phyloP scores from a whole-genome alignment of 208 protist genomes.

The Leishmania martiniquensis region DNA sequence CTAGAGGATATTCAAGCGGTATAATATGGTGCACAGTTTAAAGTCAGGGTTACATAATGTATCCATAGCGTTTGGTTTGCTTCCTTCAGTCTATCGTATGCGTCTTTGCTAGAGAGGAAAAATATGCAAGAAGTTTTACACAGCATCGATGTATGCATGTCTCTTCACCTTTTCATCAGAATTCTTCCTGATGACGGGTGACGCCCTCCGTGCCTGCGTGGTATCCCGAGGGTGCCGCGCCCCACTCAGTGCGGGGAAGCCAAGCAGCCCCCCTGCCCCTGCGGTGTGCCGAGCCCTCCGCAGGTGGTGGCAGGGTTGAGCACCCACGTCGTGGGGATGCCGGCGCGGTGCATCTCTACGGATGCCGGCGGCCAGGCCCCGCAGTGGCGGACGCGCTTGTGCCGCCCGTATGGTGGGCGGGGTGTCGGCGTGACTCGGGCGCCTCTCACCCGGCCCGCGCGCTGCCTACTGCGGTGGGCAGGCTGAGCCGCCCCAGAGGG shows the following conservation, averaged over 20 bases:
- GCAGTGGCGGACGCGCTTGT: neutral
- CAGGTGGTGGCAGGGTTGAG: neutral
- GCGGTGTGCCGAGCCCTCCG: neutral
- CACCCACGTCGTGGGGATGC: neutral
- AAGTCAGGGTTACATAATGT: neutral
- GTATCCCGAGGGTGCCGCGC: neutral
- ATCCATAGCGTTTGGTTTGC: neutral
- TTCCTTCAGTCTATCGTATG: neutral
- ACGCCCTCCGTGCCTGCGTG: neutral
- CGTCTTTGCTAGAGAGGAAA: neutral
- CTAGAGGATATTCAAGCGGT: slow-evolving; percentile 36
- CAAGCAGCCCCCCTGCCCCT: neutral
- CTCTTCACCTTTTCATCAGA: neutral
- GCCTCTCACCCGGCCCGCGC: neutral
- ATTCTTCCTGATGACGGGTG: neutral
- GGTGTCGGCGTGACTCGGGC: neutral
- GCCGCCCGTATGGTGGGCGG: neutral
- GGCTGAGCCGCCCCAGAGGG: neutral
- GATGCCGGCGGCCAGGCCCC: neutral
- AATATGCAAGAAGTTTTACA: neutral
- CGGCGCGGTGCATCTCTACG: neutral
- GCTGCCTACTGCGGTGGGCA: neutral
- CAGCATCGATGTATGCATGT: neutral
- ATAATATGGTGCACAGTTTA: neutral
- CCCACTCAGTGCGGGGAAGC: neutral